phyloP scores from a whole-genome alignment of 2,329 filamentous ascomycete genomes.

The Fusarium nisikadoi region DNA sequence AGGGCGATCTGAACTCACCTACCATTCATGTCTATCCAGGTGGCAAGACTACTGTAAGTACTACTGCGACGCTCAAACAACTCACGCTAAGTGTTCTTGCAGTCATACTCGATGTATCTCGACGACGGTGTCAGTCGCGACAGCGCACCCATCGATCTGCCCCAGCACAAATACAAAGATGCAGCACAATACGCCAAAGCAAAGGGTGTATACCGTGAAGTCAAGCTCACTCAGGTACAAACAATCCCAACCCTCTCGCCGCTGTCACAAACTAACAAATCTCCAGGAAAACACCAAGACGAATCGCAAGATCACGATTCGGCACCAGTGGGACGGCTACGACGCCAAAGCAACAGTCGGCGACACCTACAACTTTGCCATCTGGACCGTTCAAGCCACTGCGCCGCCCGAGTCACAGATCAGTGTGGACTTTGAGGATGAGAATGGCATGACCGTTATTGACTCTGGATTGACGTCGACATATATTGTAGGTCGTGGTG shows the following conservation, averaged over 20 bases:
- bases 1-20: neutral
- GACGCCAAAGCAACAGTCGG: neutral
- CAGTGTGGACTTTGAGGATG: neutral
- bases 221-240: neutral
- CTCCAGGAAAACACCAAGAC: neutral
- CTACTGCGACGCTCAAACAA: fast-evolving
- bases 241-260: fast-evolving
- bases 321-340: neutral
- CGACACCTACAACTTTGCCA: neutral
- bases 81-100: neutral
- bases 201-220: neutral
- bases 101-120: conserved; percentile 5
- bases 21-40: conserved; percentile 1
- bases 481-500: neutral
- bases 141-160: neutral
- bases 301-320: neutral
- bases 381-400: neutral
- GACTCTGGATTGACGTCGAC: neutral
- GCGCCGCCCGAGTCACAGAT: neutral
- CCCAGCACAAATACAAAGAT: neutral
- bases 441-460: neutral
- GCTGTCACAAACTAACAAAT: neutral
- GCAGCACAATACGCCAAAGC: neutral
- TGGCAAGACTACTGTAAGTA: neutral
- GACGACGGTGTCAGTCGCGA: neutral